A percentile compares a stretch with the other conserved stretches of the same genome.
phyloP scores from a whole-genome alignment of 148 eudicot species.

The Beta vulgaris region DNA sequence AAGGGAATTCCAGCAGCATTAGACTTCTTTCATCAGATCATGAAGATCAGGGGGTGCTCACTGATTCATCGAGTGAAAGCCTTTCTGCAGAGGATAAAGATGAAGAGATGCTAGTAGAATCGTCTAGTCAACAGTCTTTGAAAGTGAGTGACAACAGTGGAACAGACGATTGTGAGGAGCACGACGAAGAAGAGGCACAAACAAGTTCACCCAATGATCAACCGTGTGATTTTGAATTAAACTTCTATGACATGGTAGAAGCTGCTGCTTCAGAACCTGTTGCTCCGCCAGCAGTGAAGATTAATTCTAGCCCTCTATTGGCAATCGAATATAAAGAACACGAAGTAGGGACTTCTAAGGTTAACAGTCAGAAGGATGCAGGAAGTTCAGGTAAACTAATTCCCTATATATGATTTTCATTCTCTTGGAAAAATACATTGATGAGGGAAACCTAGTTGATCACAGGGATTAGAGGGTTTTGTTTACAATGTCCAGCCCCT shows the following conservation, averaged over 20 bases:
- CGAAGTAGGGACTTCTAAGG: background rate
- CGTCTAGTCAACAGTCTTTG: background rate
- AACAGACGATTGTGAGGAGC: background rate
- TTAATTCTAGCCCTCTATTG: background rate
- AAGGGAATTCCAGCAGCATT: background rate
- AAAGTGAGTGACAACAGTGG: background rate
- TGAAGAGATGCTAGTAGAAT: constrained; percentile 14
- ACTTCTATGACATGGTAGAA: background rate
- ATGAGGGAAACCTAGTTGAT: too few species aligned
- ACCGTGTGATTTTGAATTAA: background rate
- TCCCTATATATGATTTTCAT: too few species aligned
- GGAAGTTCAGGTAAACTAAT: background rate
- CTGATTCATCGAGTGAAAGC: constrained; percentile 14
- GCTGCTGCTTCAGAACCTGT: too few species aligned
- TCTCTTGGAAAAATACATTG: too few species aligned
- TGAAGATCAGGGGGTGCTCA: constrained; percentile 11
- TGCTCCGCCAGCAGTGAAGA: background rate
- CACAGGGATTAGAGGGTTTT: too few species aligned
- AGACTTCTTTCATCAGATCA: background rate
- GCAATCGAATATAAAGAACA: background rate
- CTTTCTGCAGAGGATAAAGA: background rate
- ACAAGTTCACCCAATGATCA: background rate
- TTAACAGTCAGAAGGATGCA: background rate
- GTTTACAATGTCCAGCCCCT: too few species aligned
- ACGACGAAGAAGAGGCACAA: background rate